Evolutionary conservation across 139 green algal species (phyloP).

Genomic region (Penium margaritaceum): DNA sequence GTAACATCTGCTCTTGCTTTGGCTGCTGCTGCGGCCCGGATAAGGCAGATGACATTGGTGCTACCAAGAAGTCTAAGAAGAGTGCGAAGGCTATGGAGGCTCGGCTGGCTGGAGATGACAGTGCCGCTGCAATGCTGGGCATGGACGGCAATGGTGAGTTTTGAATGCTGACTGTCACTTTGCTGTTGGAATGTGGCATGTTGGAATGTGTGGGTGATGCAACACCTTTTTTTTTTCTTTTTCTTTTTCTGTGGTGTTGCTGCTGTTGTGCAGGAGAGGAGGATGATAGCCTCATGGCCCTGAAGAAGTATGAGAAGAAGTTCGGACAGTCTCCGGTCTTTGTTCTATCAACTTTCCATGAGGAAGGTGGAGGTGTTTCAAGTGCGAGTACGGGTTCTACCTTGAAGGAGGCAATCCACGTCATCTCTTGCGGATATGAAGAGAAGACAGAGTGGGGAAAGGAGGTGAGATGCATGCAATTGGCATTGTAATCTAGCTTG

Average conservation of each 20-base stretch:
- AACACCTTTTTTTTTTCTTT: background rate
- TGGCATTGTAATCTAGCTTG: too few species aligned
- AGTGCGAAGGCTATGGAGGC: background rate
- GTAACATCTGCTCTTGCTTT: conserved; percentile 7
- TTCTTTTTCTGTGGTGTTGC: too few species aligned
- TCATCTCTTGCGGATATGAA: conserved; percentile 47
- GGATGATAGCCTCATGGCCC: conserved; percentile 22
- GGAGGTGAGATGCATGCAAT: too few species aligned
- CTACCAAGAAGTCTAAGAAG: background rate
- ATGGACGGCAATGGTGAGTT: background rate
- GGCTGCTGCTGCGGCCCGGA: background rate
- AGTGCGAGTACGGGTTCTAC: background rate
- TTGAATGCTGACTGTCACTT: background rate
- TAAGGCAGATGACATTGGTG: background rate
- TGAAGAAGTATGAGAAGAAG: conserved; percentile 39
- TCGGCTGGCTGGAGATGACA: too few species aligned
- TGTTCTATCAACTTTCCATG: conserved; percentile 30
- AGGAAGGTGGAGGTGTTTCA: conserved; percentile 26
- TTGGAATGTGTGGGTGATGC: background rate
- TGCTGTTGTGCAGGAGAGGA: too few species aligned
- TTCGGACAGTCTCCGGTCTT: conserved; percentile 37
- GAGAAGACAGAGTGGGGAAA: conserved; percentile 46
- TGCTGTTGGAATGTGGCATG: too few species aligned
- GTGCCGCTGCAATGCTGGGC: background rate
- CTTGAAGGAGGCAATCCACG: conserved; percentile 40